Percentiles rank a stretch among this genome's conserved stretches.
phyloP scores from a whole-genome alignment of 2,329 filamentous ascomycete species.

The Botrytis byssoidea region DNA sequence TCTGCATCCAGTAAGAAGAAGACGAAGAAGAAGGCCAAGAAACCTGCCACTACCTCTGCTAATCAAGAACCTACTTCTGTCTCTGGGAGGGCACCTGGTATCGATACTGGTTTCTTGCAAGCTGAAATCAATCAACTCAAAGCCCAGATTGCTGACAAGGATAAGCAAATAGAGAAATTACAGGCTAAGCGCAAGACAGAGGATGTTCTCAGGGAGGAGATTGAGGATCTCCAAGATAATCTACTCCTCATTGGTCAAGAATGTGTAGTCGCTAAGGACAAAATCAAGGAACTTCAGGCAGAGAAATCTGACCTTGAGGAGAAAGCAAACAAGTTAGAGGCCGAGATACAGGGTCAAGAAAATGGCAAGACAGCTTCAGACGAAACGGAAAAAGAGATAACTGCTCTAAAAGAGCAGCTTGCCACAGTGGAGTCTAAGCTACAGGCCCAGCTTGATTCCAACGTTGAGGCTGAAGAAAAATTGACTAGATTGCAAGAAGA shows the following conservation, averaged over 20 bases:
- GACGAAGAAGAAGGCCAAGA: conserved; percentile 73
- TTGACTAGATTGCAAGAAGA: conserved; percentile 58
- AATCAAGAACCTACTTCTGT: conserved; percentile 33
- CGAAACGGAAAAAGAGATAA: background rate
- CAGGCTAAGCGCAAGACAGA: conserved; percentile 70
- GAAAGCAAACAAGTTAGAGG: conserved; percentile 66
- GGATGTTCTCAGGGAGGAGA: conserved; percentile 78
- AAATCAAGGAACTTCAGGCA: conserved; percentile 64
- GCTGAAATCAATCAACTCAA: conserved; percentile 36
- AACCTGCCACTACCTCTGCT: conserved; percentile 47
- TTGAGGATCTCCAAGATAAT: conserved; percentile 79
- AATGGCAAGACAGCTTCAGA: background rate
- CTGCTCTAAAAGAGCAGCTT: background rate
- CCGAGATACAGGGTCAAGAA: conserved; percentile 73
- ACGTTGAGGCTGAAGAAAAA: conserved; percentile 53
- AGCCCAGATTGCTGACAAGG: conserved; percentile 39
- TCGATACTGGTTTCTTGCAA: conserved; percentile 26
- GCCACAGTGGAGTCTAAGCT: conserved; percentile 1
- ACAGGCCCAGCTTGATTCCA: conserved; percentile 39
- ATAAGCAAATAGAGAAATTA: conserved; percentile 69
- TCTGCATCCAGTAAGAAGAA: conserved; percentile 65
- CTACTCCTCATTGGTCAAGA: conserved; percentile 77
- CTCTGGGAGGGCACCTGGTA: conserved; percentile 23
- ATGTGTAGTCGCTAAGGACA: conserved; percentile 79
- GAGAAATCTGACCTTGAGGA: conserved; percentile 67